phyloP scores from a whole-genome alignment of 768 basidiomycete genomes.

The Lyophyllum semitale region DNA sequence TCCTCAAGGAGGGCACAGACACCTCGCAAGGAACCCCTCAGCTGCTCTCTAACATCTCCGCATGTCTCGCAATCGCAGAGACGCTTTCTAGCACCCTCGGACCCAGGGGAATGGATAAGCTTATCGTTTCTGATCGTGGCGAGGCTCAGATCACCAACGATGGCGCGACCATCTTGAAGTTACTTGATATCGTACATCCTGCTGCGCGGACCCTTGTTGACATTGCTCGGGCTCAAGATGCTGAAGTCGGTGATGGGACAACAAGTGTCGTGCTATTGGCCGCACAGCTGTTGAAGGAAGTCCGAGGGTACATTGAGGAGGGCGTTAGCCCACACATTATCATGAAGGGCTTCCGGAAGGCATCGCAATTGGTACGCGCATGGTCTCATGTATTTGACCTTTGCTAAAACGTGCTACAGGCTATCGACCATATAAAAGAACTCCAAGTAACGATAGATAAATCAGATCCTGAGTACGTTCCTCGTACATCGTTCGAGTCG shows the following conservation, averaged over 20 bases:
- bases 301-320: slow-evolving; percentile 90
- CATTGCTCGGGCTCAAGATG: slow-evolving; percentile 97
- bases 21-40: slow-evolving; percentile 93
- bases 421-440: slow-evolving; percentile 82
- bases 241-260: slow-evolving; percentile 97
- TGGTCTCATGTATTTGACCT: slow-evolving; percentile 5
- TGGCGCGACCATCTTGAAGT: slow-evolving; percentile 96
- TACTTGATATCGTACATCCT: slow-evolving; percentile 97
- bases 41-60: slow-evolving; percentile 92
- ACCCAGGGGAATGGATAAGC: slow-evolving; percentile 98
- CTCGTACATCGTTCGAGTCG: slow-evolving; percentile 9
- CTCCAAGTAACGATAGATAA: slow-evolving; percentile 91
- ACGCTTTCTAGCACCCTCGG: slow-evolving; percentile 95
- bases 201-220: slow-evolving; percentile 98
- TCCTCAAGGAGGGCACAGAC: slow-evolving; percentile 95
- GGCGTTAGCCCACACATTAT: slow-evolving; percentile 97
- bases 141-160: slow-evolving; percentile 99
- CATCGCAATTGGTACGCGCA: slow-evolving; percentile 74
- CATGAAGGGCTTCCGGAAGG: slow-evolving; percentile 93
- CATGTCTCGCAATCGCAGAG: slow-evolving; percentile 91
- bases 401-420: slow-evolving; percentile 44
- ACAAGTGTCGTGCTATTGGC: slow-evolving; percentile 95
- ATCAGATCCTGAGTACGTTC: slow-evolving; percentile 81
- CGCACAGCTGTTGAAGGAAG: slow-evolving; percentile 92
- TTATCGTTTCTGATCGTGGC: slow-evolving; percentile 91